A percentile compares a stretch with the other conserved stretches of the same genome.
Evolutionary conservation across 768 basidiomycete genomes (phyloP).

Genomic region (Collybiopsis confluens): DNA sequence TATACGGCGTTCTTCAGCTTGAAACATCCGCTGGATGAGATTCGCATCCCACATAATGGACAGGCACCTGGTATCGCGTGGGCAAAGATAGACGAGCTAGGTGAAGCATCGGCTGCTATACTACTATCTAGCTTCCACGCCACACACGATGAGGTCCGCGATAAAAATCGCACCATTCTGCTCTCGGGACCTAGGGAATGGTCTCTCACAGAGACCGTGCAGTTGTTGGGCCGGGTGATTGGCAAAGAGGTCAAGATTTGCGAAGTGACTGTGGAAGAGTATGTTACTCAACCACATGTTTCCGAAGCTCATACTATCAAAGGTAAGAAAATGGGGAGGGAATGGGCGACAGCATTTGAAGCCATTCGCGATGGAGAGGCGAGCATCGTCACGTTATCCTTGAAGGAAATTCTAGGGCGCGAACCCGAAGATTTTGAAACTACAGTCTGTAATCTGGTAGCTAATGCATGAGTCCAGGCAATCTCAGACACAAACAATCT

Average conservation of each 20-base stretch:
- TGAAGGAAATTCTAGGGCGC: neutral
- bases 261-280: neutral
- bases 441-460: neutral
- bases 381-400: neutral
- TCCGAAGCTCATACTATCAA: neutral
- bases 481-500: too few species aligned
- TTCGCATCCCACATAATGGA: neutral
- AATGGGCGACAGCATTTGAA: constrained; percentile 6
- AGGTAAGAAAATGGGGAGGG: neutral
- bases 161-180: neutral
- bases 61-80: neutral
- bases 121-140: neutral
- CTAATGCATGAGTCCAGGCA: too few species aligned
- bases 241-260: neutral
- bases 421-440: constrained; percentile 5
- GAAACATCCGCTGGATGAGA: neutral
- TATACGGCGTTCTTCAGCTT: constrained; percentile 1
- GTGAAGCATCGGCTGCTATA: neutral
- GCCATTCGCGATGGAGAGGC: constrained; percentile 1
- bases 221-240: neutral
- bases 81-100: constrained; percentile 4
- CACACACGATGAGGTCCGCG: neutral
- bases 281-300: neutral
- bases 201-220: neutral
- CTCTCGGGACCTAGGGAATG: constrained; percentile 1